Conservation (phyloP, 2,329 filamentous ascomycete species). For the Pseudogymnoascus sp. region DNA sequence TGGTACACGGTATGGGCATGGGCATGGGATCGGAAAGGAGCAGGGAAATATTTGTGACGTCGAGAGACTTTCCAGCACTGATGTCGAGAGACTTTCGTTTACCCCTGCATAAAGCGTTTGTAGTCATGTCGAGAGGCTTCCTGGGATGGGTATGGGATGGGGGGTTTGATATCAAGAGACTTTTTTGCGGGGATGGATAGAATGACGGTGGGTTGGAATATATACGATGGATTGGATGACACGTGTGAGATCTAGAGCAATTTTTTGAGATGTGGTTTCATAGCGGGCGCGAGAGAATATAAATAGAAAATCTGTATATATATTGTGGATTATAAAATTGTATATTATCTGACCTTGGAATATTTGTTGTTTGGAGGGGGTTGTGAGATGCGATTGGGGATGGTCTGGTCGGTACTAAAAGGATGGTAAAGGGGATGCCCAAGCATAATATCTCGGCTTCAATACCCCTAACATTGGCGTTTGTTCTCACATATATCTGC, state of each 20-base stretch:
- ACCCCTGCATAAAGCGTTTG: conserved; percentile 2
- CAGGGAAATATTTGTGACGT: conserved; percentile 5
- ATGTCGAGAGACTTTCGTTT: conserved; percentile 7
- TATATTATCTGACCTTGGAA: not conserved
- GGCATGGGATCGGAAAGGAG: not conserved
- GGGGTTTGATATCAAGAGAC: not conserved
- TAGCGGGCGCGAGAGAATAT: not conserved
- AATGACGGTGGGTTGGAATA: not conserved
- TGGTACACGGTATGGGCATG: conserved; percentile 3
- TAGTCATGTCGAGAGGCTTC: conserved; percentile 6
- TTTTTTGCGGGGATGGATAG: not conserved
- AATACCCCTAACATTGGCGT: too few species aligned
- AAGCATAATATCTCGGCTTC: too few species aligned
- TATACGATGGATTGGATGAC: not conserved
- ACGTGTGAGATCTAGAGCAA: not conserved
- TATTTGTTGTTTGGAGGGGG: not conserved
- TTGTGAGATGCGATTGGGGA: not conserved
- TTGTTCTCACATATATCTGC: not conserved
- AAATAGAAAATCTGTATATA: not conserved
- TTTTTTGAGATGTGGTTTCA: not conserved
- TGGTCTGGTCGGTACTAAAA: not conserved
- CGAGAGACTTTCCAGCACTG: conserved; percentile 8
- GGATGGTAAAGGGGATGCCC: not conserved
- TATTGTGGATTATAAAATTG: not conserved
- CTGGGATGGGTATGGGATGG: not conserved